Evolutionary conservation across 2,329 filamentous ascomycete genomes (phyloP), one percentile per base, ranked within the genome.

Genomic region (Botrytis tulipae): DNA sequence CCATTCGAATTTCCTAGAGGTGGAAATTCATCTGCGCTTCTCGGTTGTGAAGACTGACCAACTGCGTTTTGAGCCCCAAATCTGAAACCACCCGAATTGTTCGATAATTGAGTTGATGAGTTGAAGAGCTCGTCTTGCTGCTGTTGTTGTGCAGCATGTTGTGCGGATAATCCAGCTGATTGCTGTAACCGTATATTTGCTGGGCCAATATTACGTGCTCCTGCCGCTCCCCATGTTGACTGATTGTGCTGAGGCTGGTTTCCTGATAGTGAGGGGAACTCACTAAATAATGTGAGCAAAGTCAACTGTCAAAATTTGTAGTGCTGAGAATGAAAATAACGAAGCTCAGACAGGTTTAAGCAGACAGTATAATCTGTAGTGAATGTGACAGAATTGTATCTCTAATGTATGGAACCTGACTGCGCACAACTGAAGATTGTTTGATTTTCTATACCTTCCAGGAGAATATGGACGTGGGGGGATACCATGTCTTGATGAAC

Each of bases 201-300:
- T 54, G 78, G 79, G 29, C 77, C 80, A 22, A 80, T 25, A 71
- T 76, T 79, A 70, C 80, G 75, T 70, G 73, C 76, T 54, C 80
- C 78, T 68, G 79, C 74, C 60, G 77, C 76, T 59, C 80, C 77
- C 80, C 80, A 82, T 37, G 78, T 78, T 35, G 80, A 80, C 66
- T 81, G 80, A 54, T 78, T 80, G 71, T 79, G 80, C 74, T 82
- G 81, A 65, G 80, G 87, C 62, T 87, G 84, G 76, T 87, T 90
- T 78, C 88, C 90, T 70, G 89, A 90, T 77, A 92, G 82, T 35
- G 89, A 90, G 14, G 90, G 90, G 72, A 92, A 92, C 79, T 92
- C 89, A 75, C 89, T 92, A 65, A 67, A 46, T 29, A 66, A 54
- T 29, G 72, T 79, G 59, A 79, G 78, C 57, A 63, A 73, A 59